These are phyloP conservation scores for Eremochloa ophiuroides DNA, from an alignment of 176 grass and related monocot genomes.

Conservation along the genomic window DNA sequence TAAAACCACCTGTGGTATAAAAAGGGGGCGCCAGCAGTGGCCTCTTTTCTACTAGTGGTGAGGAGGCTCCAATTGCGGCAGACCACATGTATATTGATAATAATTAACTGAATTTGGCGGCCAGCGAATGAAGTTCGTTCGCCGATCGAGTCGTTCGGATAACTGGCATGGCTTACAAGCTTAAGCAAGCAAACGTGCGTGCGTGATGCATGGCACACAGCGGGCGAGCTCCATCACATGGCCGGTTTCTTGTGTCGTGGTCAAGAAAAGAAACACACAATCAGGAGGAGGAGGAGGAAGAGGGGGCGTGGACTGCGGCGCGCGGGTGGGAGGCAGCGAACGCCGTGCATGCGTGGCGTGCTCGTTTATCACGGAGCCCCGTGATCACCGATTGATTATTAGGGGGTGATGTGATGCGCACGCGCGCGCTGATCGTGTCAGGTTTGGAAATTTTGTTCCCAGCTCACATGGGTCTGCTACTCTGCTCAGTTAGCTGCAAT, in stretches of 20 bases:
- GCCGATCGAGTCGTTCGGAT: not conserved
- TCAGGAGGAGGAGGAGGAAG: too few relatives aligned
- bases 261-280: not conserved
- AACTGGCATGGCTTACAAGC: not conserved
- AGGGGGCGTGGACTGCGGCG: not conserved
- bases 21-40: too few relatives aligned
- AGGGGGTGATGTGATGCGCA: not conserved
- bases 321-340: not conserved
- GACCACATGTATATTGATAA: too few relatives aligned
- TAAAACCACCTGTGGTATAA: too few relatives aligned
- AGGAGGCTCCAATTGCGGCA: not conserved
- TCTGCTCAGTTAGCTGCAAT: too few relatives aligned
- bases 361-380: constrained; percentile 3
- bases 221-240: not conserved
- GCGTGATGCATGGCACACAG: not conserved
- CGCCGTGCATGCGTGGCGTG: not conserved
- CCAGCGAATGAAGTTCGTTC: not conserved
- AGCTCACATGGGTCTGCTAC: constrained; percentile 13
- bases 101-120: not conserved
- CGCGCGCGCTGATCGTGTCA: not conserved
- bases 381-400: not conserved
- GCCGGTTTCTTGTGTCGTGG: not conserved
- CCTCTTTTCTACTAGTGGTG: too few relatives aligned
- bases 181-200: not conserved
- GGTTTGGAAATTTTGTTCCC: not conserved